Conservation (phyloP, 2,329 filamentous ascomycete genomes). For the Ascochyta clinopodiicola region DNA sequence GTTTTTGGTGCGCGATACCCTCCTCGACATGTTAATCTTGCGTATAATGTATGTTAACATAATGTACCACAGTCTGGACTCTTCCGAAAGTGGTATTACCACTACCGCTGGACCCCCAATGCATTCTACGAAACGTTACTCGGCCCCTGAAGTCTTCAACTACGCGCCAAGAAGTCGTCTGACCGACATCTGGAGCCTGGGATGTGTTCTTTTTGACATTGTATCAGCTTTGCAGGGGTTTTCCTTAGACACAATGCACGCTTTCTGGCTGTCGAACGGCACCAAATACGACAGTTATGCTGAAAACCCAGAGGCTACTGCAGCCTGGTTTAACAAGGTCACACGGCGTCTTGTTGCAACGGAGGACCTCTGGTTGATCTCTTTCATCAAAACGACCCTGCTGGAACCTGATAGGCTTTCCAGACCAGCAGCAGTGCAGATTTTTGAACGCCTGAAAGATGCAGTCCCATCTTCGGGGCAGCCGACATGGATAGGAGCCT, state of each 20-base stretch:
- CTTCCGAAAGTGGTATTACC: conserved; percentile 22
- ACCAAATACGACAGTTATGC: conserved; percentile 21
- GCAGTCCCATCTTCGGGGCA: no score
- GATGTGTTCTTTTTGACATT: conserved; percentile 26
- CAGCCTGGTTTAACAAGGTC: not conserved
- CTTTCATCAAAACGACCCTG: not conserved
- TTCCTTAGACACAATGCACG: not conserved
- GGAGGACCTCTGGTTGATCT: not conserved
- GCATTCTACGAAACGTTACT: conserved; percentile 22
- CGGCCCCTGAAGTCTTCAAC: conserved; percentile 23
- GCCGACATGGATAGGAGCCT: not conserved
- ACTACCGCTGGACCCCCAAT: conserved; percentile 22
- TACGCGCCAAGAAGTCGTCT: conserved; percentile 19
- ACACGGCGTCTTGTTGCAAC: no score
- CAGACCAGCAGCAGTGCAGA: not conserved
- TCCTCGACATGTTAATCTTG: not conserved
- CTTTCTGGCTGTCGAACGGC: conserved; percentile 18
- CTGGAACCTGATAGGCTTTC: not conserved
- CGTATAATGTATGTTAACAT: not conserved
- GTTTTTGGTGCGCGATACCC: conserved; percentile 16
- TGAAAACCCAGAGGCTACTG: conserved; percentile 14
- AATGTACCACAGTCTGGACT: conserved; percentile 18
- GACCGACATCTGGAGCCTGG: conserved; percentile 25
- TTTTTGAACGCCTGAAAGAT: not conserved
- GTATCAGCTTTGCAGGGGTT: conserved; percentile 10